Evolutionary conservation across 495 filamentous ascomycete genomes (phyloP), one percentile per base, ranked within the genome.

Genomic region (Aspergillus kassunensis): DNA sequence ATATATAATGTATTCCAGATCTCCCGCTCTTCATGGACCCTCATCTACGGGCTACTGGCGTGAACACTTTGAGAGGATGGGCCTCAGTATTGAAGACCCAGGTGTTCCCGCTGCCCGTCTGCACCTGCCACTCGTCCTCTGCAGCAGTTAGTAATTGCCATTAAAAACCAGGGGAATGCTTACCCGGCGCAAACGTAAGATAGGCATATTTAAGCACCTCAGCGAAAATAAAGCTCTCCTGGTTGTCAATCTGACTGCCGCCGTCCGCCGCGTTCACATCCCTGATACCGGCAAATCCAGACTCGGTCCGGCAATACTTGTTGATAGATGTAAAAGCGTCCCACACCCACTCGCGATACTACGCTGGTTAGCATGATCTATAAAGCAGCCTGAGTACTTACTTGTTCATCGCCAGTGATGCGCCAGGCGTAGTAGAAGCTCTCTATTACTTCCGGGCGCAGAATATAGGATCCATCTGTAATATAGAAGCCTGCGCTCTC

Each of bases 211-310:
- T 96, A 59, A 95, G 54, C 45, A 91, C 87, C 72, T 96, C 90
- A 0, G 91, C 90, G 63, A 93, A 92, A 68, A 89, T 83, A 73
- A 95, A 96, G 58, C 87, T 91, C 72, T 96, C 90, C 75, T 91
- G 86, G 61, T 84, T 83, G 56, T 95, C 83, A 29, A 67, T 64
- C 42, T 78, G 80, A 5, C 66, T 63, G 6, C 86, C 89, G 3
- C 90, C 90, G 9, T 70, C 71, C 0, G 52, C 36, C 18, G 59
- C 61, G 58, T 88, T 87, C n/a, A 93, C 90, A 63, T 95, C 63
- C 0, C 57, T 55, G 37, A 95, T 67, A 11, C 75, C 76, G 12
- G 80, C 76, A 65, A 83, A 95, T 6, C 90, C 90, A 4, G 80
- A 82, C 1, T 75, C 80, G 0, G 81, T 83, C 20, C 75, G 66